Conservation (phyloP, 179 eudicot genomes). For the Silene vulgaris region DNA sequence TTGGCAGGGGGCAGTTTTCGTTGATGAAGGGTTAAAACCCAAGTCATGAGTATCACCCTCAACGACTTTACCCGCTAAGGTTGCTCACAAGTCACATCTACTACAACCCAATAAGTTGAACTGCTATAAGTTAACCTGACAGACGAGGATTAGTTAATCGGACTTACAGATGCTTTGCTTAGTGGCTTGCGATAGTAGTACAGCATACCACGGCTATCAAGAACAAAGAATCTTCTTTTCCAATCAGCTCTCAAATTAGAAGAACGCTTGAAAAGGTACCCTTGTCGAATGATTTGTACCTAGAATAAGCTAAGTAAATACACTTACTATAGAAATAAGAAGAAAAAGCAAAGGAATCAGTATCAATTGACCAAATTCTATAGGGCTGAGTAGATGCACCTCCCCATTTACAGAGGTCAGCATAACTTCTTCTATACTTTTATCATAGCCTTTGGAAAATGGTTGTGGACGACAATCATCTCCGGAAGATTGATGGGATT, state of each 20-base stretch:
- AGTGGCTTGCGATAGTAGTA: constrained; percentile 86
- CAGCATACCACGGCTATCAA: constrained; percentile 76
- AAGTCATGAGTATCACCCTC: no score
- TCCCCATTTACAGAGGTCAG: constrained; percentile 76
- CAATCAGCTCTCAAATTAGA: constrained; percentile 83
- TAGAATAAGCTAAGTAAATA: constrained; percentile 23
- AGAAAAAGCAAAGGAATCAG: background rate
- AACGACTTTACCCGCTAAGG: no score
- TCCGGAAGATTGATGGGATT: constrained; percentile 30
- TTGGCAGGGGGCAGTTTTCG: no score
- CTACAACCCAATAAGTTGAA: background rate
- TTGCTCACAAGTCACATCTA: no score
- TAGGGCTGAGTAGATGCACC: constrained; percentile 36
- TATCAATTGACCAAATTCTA: constrained; percentile 7
- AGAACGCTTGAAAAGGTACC: constrained; percentile 81
- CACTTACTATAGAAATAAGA: constrained; percentile 3
- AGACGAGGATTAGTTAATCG: background rate
- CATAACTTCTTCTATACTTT: constrained; percentile 72
- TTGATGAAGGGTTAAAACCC: no score
- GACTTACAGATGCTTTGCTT: constrained; percentile 62
- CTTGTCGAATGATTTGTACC: constrained; percentile 87
- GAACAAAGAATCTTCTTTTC: constrained; percentile 83
- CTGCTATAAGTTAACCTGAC: constrained; percentile 10
- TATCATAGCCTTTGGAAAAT: constrained; percentile 51
- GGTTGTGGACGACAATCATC: constrained; percentile 40